These are phyloP conservation scores for Gracilaria domingensis DNA, from an alignment of 23 red algal species.

Conservation along the genomic window DNA sequence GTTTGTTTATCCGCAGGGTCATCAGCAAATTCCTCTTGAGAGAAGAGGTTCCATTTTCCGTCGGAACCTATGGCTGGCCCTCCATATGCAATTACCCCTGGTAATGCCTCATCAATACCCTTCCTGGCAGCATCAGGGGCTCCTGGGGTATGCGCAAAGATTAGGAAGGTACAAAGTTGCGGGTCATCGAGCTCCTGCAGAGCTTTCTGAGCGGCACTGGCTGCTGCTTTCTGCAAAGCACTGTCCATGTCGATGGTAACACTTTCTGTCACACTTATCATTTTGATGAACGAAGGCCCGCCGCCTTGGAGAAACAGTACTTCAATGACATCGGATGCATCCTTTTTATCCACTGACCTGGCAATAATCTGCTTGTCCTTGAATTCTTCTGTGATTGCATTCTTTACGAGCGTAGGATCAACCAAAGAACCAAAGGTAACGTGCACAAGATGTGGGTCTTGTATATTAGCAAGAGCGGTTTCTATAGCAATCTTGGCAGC, in stretches of 20 bases:
- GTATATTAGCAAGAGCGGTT: background rate
- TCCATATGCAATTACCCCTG: constrained; percentile 68
- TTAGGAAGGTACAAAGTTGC: constrained; percentile 24
- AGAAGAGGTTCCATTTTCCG: constrained; percentile 15
- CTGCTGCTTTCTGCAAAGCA: constrained; percentile 14
- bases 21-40: background rate
- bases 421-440: constrained; percentile 41
- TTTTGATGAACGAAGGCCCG: constrained; percentile 1
- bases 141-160: constrained; percentile 60
- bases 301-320: constrained; percentile 52
- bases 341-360: constrained; percentile 67
- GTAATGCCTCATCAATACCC: constrained; percentile 46
- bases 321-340: constrained; percentile 59
- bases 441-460: constrained; percentile 27
- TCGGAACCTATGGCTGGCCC: constrained; percentile 44
- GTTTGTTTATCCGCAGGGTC: constrained; percentile 11
- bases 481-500: constrained; percentile 16
- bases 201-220: constrained; percentile 9
- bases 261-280: background rate
- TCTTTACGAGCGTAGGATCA: constrained; percentile 16
- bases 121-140: constrained; percentile 33
- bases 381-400: background rate
- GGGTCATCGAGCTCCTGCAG: background rate
- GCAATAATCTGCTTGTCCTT: constrained; percentile 34
- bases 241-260: background rate